phyloP scores from a whole-genome alignment of 2,329 filamentous ascomycete genomes.

The Stagonosporopsis cucurbitacearum region DNA sequence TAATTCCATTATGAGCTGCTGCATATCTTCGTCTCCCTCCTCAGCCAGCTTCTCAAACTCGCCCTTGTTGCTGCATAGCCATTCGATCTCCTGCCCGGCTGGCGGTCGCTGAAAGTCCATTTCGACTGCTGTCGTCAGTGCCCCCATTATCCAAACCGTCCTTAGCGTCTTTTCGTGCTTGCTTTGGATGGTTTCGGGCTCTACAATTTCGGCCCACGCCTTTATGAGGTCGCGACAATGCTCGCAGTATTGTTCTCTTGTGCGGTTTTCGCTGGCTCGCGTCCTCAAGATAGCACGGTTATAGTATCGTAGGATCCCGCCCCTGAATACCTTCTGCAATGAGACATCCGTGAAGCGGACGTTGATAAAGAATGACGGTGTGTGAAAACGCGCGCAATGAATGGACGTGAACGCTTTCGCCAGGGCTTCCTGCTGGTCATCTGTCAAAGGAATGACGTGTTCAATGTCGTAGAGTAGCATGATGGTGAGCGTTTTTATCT shows the following conservation, averaged over 20 bases:
- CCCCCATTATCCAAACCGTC: conserved; percentile 6
- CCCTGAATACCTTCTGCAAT: conserved; percentile 1
- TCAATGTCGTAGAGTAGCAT: conserved; percentile 14
- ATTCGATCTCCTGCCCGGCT: conserved; percentile 2
- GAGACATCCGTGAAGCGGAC: conserved; percentile 7
- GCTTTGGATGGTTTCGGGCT: neutral
- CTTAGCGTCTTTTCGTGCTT: neutral
- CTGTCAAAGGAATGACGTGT: conserved; percentile 2
- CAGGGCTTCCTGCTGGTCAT: conserved; percentile 1
- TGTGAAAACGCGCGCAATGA: conserved; percentile 7
- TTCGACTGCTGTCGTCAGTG: conserved; percentile 9
- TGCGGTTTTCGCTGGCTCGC: neutral
- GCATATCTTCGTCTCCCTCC: conserved; percentile 4
- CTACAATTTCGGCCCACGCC: neutral
- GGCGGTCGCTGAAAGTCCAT: conserved; percentile 8
- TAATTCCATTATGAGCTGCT: neutral
- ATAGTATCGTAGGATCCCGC: conserved; percentile 1
- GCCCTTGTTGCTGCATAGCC: neutral
- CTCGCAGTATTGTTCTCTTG: conserved; percentile 1
- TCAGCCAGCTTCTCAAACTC: neutral
- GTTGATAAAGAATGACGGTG: conserved; percentile 6
- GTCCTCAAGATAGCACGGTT: conserved; percentile 8
- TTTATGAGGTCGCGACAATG: conserved; percentile 4
- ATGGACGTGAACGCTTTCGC: conserved; percentile 4
- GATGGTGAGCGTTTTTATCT: neutral